Conservation (phyloP, 768 basidiomycete genomes). For the Pleurotus platypus region DNA sequence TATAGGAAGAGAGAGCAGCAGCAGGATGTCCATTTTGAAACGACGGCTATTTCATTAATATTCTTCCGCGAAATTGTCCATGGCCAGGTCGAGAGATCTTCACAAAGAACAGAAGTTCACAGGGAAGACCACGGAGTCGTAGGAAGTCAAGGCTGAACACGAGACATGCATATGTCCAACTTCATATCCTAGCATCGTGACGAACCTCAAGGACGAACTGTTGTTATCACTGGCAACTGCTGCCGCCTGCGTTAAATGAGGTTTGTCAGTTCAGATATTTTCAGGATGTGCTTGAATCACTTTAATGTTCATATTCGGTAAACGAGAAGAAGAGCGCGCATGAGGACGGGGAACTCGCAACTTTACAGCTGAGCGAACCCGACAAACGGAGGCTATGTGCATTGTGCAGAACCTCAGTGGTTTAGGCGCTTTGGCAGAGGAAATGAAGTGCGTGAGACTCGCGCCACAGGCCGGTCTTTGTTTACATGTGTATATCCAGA, state of each 20-base stretch:
- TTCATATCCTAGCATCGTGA: neutral
- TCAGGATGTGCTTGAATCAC: neutral
- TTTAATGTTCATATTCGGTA: neutral
- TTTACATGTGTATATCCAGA: no score
- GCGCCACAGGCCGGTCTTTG: no score
- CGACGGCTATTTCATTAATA: constrained; percentile 7
- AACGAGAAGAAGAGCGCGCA: neutral
- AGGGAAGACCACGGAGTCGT: neutral
- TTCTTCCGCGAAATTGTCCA: neutral
- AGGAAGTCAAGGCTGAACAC: neutral
- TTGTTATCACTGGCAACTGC: neutral
- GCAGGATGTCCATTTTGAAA: constrained; percentile 3
- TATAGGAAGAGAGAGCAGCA: neutral
- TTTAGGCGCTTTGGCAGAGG: no score
- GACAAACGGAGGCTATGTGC: no score
- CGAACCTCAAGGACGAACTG: neutral
- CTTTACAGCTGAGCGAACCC: neutral
- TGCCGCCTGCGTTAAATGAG: no score
- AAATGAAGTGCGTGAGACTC: no score
- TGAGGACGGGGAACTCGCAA: neutral
- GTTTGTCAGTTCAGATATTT: neutral
- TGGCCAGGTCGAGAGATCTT: neutral
- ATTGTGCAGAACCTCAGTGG: no score
- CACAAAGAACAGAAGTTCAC: neutral
- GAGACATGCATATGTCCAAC: constrained; percentile 1